Conservation (phyloP, 2,329 filamentous ascomycete genomes). For the Pochonia chlamydosporia region DNA sequence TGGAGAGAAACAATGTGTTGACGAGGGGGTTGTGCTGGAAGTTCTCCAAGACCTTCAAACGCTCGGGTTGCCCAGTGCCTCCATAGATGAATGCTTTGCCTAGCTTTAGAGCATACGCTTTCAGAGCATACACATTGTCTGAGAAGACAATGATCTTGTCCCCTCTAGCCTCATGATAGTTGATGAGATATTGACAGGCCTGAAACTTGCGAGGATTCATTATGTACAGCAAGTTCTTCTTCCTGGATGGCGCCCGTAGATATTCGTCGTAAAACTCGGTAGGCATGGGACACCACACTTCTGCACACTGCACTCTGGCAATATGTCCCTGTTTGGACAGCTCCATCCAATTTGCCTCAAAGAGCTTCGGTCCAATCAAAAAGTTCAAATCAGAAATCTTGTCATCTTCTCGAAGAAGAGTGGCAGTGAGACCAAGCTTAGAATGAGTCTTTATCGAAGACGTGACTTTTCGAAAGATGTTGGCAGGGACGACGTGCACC, state of each 20-base stretch:
- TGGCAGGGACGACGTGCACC: slow-evolving; percentile 94
- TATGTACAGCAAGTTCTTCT: slow-evolving; percentile 63
- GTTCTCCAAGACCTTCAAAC: slow-evolving; percentile 81
- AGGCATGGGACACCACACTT: slow-evolving; percentile 99
- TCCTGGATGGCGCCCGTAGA: slow-evolving; percentile 56
- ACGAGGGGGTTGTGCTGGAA: slow-evolving; percentile 89
- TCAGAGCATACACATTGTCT: slow-evolving; percentile 90
- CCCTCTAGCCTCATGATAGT: slow-evolving; percentile 89
- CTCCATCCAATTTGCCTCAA: slow-evolving; percentile 99
- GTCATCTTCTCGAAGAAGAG: slow-evolving; percentile 90
- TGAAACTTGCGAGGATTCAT: slow-evolving; percentile 99
- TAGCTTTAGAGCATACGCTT: slow-evolving; percentile 77
- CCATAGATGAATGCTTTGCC: slow-evolving; percentile 89
- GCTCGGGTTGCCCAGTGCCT: slow-evolving; percentile 78
- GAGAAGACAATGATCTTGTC: slow-evolving; percentile 99
- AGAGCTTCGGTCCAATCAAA: slow-evolving; percentile 92
- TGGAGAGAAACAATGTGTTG: slow-evolving; percentile 91
- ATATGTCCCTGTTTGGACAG: slow-evolving; percentile 95
- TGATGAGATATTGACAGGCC: slow-evolving; percentile 95
- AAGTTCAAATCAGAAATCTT: slow-evolving; percentile 98
- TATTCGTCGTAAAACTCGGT: slow-evolving; percentile 98
- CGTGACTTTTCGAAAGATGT: slow-evolving; percentile 93
- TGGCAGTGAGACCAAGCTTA: slow-evolving; percentile 91
- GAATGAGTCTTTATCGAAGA: slow-evolving; percentile 90
- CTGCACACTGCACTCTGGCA: slow-evolving; percentile 92